phyloP scores from a whole-genome alignment of 305 asterid species.

The Fraxinus sp. region DNA sequence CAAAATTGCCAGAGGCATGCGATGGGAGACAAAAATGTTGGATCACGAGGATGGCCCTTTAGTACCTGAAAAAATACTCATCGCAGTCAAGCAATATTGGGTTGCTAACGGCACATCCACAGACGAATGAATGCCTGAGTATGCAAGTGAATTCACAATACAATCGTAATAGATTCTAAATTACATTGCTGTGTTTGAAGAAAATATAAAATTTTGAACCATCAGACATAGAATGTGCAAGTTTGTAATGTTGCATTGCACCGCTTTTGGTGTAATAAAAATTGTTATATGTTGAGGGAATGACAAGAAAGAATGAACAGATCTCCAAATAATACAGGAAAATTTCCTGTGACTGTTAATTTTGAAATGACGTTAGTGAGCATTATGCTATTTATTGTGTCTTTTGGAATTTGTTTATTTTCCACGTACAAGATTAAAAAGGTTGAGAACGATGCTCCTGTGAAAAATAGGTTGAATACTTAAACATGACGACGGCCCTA shows the following conservation, averaged over 20 bases:
- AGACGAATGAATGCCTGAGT: constrained; percentile 31
- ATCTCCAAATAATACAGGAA: neutral
- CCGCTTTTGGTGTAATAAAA: constrained; percentile 18
- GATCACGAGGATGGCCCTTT: constrained; percentile 93
- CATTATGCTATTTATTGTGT: neutral
- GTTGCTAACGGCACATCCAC: constrained; percentile 43
- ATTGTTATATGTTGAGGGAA: constrained; percentile 25
- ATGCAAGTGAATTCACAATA: neutral
- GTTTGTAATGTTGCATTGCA: constrained; percentile 5
- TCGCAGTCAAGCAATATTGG: constrained; percentile 70
- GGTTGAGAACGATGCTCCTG: neutral
- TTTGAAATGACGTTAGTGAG: neutral
- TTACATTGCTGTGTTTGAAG: neutral
- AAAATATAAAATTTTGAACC: constrained; percentile 2
- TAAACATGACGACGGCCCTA: neutral
- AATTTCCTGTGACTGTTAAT: neutral
- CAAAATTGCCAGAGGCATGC: constrained; percentile 66
- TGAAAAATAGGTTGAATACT: neutral
- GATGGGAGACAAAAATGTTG: constrained; percentile 71
- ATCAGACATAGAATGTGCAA: constrained; percentile 7
- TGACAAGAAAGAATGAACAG: neutral
- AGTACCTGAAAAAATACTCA: constrained; percentile 76
- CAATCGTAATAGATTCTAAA: neutral
- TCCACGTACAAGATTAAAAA: neutral
- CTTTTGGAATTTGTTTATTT: neutral